These are phyloP conservation scores for Solanum chmielewskii DNA, from an alignment of 257 asterid genomes.

Conservation along the genomic window DNA sequence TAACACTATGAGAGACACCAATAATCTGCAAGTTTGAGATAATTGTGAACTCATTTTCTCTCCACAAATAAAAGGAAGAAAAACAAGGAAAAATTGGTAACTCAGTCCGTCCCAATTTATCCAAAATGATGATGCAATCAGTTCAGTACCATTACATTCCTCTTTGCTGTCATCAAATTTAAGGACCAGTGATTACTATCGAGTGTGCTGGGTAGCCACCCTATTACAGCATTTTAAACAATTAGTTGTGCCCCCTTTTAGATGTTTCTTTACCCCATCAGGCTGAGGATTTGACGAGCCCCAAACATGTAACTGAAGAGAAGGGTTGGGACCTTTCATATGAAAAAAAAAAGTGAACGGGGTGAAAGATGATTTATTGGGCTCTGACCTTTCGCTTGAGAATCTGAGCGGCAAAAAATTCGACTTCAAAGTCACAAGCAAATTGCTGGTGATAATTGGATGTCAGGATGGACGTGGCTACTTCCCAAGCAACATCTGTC, in stretches of 20 bases:
- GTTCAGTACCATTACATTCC: neutral
- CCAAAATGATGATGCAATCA: neutral
- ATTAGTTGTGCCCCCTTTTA: neutral
- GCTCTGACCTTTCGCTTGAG: conserved; percentile 68
- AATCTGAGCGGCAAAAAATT: conserved; percentile 90
- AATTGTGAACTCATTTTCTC: neutral
- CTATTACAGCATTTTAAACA: neutral
- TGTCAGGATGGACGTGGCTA: conserved; percentile 75
- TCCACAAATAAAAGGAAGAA: neutral
- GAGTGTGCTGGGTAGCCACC: neutral
- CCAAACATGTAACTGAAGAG: neutral
- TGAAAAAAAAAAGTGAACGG: neutral
- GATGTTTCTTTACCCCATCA: neutral
- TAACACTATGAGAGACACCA: neutral
- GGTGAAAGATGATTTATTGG: neutral
- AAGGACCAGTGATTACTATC: neutral
- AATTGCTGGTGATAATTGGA: conserved; percentile 34
- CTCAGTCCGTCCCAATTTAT: neutral
- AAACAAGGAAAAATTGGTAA: neutral
- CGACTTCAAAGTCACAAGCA: conserved; percentile 45
- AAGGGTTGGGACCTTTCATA: neutral
- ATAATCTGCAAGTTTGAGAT: neutral
- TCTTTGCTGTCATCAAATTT: neutral
- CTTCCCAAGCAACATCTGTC: conserved; percentile 74
- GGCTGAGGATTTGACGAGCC: neutral